Evolutionary conservation across 2,329 filamentous ascomycete species (phyloP), one percentile per base, ranked within the genome.

Genomic region (Decorospora gaudefroyi): DNA sequence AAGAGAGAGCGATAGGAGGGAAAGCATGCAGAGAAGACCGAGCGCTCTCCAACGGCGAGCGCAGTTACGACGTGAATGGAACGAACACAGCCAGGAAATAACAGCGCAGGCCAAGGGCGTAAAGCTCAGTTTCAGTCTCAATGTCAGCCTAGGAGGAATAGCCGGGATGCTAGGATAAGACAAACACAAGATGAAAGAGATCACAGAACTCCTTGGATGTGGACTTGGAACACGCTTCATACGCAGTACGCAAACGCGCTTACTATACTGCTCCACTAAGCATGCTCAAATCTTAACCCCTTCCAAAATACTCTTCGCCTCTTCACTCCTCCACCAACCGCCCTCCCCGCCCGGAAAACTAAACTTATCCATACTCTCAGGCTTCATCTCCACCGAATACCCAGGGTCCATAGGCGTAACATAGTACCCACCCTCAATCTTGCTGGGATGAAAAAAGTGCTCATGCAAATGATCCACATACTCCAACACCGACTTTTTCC

Each of bases 381-480:
- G 73, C 81, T 88, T 92, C 90, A 96, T 95, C 81, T 96, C 89
- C 2, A 96, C 90, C 64, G 87, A 91, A 71, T 96, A 96, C 0
- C 90, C 90, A 0, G 90, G 79, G 67, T 90, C 84, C 52, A 75
- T 85, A 0, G 91, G 90, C 1, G 91, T 96, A 56, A 87, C 86
- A 74, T 95, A 95, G 72, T 90, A 93, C 3, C 90, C 91, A 56
- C 90, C 85, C 73, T 85, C 83, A 61, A 96, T 89, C 43, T 85
- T 80, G 2, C 84, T 81, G 1, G 90, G 90, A 70, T 95, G 81
- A 64, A 89, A 76, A 70, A 96, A 96, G 74, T 96, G 90, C 79
- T 96, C 90, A 72, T 96, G 91, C 64, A 96, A 74, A 72, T 95
- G 89, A 68, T 96, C 90, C 16, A 96, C 90, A 71, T 91, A 96